Percentiles rank a stretch among this genome's conserved stretches.
These are phyloP conservation scores for Tilletia indica DNA, from an alignment of 1,284 basidiomycete species.

Conservation along the genomic window DNA sequence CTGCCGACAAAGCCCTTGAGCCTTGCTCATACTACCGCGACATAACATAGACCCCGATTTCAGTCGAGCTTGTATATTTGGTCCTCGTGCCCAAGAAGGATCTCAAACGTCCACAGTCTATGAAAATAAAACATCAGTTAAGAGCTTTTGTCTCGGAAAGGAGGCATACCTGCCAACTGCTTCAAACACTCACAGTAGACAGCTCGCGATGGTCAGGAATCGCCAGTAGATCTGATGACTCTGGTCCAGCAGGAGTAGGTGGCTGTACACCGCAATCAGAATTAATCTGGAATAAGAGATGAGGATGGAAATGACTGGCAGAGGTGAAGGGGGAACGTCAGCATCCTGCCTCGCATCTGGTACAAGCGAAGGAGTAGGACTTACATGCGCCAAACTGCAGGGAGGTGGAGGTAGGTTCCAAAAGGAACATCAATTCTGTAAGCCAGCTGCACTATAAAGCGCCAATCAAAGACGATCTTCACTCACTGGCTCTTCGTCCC, in stretches of 20 bases:
- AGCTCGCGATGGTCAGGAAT: constrained; percentile 50
- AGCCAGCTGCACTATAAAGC: background rate
- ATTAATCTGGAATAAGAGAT: constrained; percentile 50
- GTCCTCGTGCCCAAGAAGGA: constrained; percentile 8
- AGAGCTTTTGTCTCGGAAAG: too few species aligned
- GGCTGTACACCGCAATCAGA: constrained; percentile 52
- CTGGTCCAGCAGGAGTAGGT: constrained; percentile 51
- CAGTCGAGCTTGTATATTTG: constrained; percentile 9
- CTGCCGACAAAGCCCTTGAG: too few species aligned
- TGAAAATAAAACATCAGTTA: background rate
- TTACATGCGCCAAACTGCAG: background rate
- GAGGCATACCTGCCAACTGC: too few species aligned
- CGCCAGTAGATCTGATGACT: constrained; percentile 53
- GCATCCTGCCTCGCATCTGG: background rate
- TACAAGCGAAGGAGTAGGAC: background rate
- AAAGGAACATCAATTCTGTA: background rate
- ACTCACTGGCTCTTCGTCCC: constrained; percentile 25
- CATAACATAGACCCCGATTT: background rate
- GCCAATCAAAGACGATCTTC: background rate
- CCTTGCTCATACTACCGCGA: too few species aligned
- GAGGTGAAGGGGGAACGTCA: background rate
- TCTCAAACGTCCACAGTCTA: constrained; percentile 16
- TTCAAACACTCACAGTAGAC: constrained; percentile 24
- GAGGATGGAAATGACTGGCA: constrained; percentile 34
- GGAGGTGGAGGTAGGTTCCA: background rate